Base-by-base conservation (phyloP, 2,329 filamentous ascomycete species). In the Colletotrichum sidae region DNA sequence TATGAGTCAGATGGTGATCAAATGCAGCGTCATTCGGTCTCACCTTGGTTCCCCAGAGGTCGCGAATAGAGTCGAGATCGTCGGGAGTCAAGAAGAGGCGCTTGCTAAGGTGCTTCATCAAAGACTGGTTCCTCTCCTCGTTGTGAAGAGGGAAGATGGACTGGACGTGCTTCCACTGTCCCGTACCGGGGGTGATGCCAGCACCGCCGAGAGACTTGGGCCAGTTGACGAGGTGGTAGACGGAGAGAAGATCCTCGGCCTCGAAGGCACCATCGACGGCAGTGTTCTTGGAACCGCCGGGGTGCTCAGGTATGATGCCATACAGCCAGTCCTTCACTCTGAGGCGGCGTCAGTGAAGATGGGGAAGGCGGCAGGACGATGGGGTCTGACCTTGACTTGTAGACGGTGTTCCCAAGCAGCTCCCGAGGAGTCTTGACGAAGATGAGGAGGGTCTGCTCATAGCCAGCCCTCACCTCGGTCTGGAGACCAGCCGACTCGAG, bases 301-400 rank as follows among this genome's bases (percentile, higher is more conserved):
- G 91, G 56, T 91, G 87, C 45, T 84, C 83, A 50, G 88, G 83
- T 47, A 86, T 86, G 67, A 93, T 87, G 47, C 90, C 90, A 73
- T 91, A 88, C 25, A 94, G 82, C 90, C 90, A 94, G 74, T 94
- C 91, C 69, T 89, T 90, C 38, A 93, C 87, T 70, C 91, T 92
- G 63, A 25, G 9, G 50, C 38, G 11, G 39, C 11, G 58, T 65
- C 12, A 62, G 52, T 33, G 6, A 6, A 11, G 34, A 8, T 12
- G n/a, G 9, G 9, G 41, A 7, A 6, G n/a, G 13, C 8, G 15
- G 33, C 13, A 25, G 9, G 1, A 10, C 2, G 13, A 50, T 15
- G 4, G 4, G 5, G 38, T 39, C 72, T 41, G 75, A 89, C 88
- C 88, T 84, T 25, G 88, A 89, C 67, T 91, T 86, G 75, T 92